These are phyloP conservation scores for Rosa rugosa DNA, from an alignment of 306 rosid genomes.

Conservation along the genomic window DNA sequence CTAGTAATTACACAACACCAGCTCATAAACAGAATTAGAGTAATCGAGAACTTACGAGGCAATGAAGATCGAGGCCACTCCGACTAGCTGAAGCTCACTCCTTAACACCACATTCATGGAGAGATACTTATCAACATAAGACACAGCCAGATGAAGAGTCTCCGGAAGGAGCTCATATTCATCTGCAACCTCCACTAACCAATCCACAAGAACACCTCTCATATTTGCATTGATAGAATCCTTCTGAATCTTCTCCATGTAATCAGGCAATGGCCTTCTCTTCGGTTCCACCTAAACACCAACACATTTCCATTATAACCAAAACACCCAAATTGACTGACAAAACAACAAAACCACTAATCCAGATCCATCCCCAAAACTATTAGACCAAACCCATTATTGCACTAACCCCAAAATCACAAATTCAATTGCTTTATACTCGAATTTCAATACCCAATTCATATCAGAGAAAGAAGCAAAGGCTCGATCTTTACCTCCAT, in stretches of 20 bases:
- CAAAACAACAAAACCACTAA: background rate
- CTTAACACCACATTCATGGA: constrained; percentile 42
- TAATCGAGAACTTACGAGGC: constrained; percentile 65
- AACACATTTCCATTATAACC: background rate
- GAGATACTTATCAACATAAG: constrained; percentile 64
- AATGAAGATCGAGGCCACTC: constrained; percentile 72
- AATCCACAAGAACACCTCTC: constrained; percentile 83
- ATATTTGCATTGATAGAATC: constrained; percentile 57
- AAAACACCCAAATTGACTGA: background rate
- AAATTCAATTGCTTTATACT: background rate
- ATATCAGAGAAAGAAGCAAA: background rate
- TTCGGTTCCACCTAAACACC: constrained; percentile 52
- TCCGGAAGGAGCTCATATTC: constrained; percentile 79
- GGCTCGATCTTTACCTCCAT: constrained; percentile 54
- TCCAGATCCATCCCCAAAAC: background rate
- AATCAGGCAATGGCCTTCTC: constrained; percentile 63
- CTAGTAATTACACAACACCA: background rate
- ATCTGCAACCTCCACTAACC: constrained; percentile 93
- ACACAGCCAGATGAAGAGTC: constrained; percentile 59
- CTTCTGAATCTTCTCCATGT: constrained; percentile 64
- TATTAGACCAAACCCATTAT: no score
- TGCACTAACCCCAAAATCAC: background rate
- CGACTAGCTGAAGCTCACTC: constrained; percentile 71
- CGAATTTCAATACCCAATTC: background rate
- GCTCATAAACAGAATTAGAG: background rate